These are phyloP conservation scores for Amaranthus tricolor DNA, from an alignment of 179 eudicot genomes.

Conservation along the genomic window DNA sequence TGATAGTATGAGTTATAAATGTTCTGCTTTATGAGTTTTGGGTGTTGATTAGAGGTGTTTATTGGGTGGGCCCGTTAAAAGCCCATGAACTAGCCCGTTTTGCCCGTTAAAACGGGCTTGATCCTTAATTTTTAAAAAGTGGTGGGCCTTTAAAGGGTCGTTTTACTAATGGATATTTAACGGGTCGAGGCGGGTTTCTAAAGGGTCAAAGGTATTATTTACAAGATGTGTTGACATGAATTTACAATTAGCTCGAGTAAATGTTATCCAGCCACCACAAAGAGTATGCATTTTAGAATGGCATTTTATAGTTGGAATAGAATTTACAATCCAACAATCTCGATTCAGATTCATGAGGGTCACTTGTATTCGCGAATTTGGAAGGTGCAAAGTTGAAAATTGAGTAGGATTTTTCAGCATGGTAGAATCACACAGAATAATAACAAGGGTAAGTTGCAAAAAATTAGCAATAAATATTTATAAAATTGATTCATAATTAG, in stretches of 20 bases:
- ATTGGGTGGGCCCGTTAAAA: no score
- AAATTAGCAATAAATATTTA: not conserved
- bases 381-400: constrained; percentile 67
- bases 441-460: not conserved
- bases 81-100: no score
- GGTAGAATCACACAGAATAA: not conserved
- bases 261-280: constrained; percentile 86
- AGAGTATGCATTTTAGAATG: constrained; percentile 55
- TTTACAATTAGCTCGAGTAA: constrained; percentile 63
- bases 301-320: constrained; percentile 53
- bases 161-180: no score
- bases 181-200: no score
- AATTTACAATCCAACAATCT: constrained; percentile 67
- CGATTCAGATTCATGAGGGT: constrained; percentile 70
- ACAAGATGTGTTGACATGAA: no score
- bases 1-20: no score
- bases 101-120: no score
- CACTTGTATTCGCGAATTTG: constrained; percentile 57
- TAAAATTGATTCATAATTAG: not conserved
- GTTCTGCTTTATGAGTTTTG: not conserved
- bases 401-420: constrained; percentile 77
- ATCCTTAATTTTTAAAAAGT: no score
- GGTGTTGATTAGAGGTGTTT: not conserved
- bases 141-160: no score
- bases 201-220: no score